Percentiles rank a stretch among this genome's conserved stretches.
Conservation (phyloP, 441 rosid species). For the Arabidopsis lyrata region DNA sequence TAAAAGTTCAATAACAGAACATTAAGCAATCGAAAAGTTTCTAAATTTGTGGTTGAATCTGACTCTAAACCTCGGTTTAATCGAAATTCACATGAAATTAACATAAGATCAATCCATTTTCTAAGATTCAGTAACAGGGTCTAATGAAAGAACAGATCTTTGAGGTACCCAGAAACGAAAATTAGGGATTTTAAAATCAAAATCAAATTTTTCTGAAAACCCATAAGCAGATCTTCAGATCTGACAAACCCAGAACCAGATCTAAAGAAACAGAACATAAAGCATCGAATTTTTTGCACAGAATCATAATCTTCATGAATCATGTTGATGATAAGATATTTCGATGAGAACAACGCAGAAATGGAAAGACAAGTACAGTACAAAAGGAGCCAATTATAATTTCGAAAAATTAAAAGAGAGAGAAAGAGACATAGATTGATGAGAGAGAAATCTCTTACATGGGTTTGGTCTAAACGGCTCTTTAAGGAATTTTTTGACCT, state of each 20-base stretch:
- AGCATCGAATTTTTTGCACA: conserved; percentile 5
- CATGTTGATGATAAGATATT: neutral
- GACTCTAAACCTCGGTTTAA: conserved; percentile 1
- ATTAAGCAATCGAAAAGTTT: neutral
- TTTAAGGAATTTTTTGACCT: conserved; percentile 66
- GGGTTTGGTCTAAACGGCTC: conserved; percentile 71
- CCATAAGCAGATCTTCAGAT: conserved; percentile 49
- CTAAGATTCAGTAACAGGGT: conserved; percentile 43
- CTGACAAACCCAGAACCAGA: conserved; percentile 40
- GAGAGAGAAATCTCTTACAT: conserved; percentile 85
- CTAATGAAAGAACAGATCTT: conserved; percentile 4
- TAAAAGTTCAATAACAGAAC: neutral
- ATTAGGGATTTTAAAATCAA: neutral
- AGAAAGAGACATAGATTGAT: conserved; percentile 42
- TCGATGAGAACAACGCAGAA: neutral
- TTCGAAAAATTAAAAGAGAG: conserved; percentile 45
- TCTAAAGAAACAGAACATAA: conserved; percentile 23
- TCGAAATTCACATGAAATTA: conserved; percentile 12
- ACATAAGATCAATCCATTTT: conserved; percentile 17
- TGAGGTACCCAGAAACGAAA: conserved; percentile 1
- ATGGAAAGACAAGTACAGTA: conserved; percentile 44
- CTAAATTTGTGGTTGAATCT: conserved; percentile 8
- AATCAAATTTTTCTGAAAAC: conserved; percentile 15
- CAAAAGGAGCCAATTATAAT: conserved; percentile 55
- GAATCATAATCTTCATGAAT: neutral